phyloP scores from a whole-genome alignment of 208 protist species.

The Leishmania tarentolae region DNA sequence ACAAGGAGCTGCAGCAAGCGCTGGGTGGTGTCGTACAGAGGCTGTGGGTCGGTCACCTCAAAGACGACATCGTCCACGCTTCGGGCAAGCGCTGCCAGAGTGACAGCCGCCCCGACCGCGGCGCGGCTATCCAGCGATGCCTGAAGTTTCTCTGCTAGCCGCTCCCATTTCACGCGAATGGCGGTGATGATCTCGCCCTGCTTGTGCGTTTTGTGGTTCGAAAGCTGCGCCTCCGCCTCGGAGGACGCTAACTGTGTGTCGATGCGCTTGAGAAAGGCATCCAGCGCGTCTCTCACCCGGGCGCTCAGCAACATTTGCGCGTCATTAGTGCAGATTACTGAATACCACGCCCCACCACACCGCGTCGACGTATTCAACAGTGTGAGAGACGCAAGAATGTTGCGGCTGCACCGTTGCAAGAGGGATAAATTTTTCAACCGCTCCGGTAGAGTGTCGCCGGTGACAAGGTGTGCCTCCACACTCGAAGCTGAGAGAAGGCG shows the following conservation, averaged over 20 bases:
- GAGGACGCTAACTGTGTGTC: neutral
- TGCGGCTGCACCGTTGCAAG: slow-evolving; percentile 8
- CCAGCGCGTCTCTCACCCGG: neutral
- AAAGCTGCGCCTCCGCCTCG: neutral
- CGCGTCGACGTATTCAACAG: neutral
- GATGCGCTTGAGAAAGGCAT: neutral
- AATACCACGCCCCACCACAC: neutral
- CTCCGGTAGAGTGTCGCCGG: neutral
- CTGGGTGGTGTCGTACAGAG: neutral
- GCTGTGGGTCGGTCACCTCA: slow-evolving; percentile 18
- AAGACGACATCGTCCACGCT: slow-evolving; percentile 49
- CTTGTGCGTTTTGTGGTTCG: neutral
- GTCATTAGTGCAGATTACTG: neutral
- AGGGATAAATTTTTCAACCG: neutral
- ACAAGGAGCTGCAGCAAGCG: slow-evolving; percentile 31
- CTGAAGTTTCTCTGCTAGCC: slow-evolving; percentile 13
- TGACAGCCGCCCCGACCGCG: slow-evolving; percentile 35
- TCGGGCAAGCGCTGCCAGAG: slow-evolving; percentile 40
- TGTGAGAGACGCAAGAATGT: neutral
- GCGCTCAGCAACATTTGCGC: neutral
- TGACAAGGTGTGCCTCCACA: neutral
- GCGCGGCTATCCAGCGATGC: slow-evolving; percentile 40
- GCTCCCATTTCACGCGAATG: slow-evolving; percentile 18
- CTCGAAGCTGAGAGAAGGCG: slow-evolving; percentile 14
- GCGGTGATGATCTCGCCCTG: slow-evolving; percentile 9